Percentiles rank a stretch among this genome's conserved stretches.
Evolutionary conservation across 441 rosid genomes (phyloP).

Genomic region (Eruca vesicaria): DNA sequence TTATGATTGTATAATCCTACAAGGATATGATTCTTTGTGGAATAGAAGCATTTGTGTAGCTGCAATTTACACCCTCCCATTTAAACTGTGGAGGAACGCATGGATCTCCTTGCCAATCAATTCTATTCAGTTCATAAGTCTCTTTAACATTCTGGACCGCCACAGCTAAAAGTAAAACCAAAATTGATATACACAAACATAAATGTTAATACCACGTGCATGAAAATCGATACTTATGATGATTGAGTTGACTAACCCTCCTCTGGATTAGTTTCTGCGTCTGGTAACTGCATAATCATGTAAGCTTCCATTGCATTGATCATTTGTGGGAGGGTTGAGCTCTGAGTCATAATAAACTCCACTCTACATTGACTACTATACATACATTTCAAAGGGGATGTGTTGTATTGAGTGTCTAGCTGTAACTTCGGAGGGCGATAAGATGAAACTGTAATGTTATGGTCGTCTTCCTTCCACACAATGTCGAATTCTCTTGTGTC

Average conservation of each 20-base stretch:
- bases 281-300: background rate
- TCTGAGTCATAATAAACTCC: constrained; percentile 12
- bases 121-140: constrained; percentile 10
- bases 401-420: constrained; percentile 20
- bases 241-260: constrained; percentile 20
- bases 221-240: background rate
- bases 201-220: background rate
- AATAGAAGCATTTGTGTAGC: constrained; percentile 17
- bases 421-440: constrained; percentile 15
- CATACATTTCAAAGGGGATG: constrained; percentile 8
- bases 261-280: constrained; percentile 22
- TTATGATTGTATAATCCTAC: constrained; percentile 5
- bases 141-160: constrained; percentile 13
- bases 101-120: constrained; percentile 33
- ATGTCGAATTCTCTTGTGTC: constrained; percentile 29
- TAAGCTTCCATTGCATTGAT: constrained; percentile 23
- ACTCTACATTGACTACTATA: background rate
- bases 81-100: constrained; percentile 4
- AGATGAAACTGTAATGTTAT: background rate
- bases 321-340: constrained; percentile 28
- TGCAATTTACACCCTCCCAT: constrained; percentile 30
- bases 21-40: constrained; percentile 28
- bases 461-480: constrained; percentile 1
- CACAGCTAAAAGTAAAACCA: background rate
- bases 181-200: background rate